phyloP scores from a whole-genome alignment of 495 filamentous ascomycete genomes.

The Tuber magnatum region DNA sequence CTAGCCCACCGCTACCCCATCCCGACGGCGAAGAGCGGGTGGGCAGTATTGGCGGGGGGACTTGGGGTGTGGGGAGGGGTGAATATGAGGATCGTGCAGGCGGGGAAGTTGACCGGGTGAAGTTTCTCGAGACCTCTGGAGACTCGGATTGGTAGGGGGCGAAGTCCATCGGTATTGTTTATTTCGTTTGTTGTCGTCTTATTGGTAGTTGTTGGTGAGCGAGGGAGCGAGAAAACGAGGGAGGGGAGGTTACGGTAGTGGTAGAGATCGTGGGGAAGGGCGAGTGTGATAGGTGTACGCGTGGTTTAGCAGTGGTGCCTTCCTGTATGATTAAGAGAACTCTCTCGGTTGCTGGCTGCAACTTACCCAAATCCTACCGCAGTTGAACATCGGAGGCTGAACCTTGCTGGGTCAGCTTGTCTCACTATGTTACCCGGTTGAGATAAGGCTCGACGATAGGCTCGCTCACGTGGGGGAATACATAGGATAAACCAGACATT shows the following conservation, averaged over 20 bases:
- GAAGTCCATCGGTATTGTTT: slow-evolving; percentile 64
- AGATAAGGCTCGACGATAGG: background rate
- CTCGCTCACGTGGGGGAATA: background rate
- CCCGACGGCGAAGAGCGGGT: slow-evolving; percentile 43
- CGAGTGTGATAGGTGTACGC: background rate
- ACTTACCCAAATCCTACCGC: background rate
- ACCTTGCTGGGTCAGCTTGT: background rate
- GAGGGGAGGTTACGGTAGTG: background rate
- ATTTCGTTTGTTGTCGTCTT: background rate
- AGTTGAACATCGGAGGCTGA: background rate
- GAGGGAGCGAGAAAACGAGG: too few species aligned
- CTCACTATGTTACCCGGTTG: background rate
- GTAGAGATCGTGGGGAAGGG: slow-evolving; percentile 6
- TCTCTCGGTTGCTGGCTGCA: background rate
- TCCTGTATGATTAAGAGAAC: background rate
- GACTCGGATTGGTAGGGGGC: slow-evolving; percentile 73
- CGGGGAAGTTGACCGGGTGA: slow-evolving; percentile 65
- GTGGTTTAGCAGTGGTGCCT: background rate
- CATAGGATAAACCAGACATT: background rate
- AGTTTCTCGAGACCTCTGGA: slow-evolving; percentile 43
- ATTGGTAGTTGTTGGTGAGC: slow-evolving; percentile 1
- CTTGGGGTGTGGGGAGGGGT: slow-evolving; percentile 38
- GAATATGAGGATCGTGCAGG: slow-evolving; percentile 48
- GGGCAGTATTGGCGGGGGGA: slow-evolving; percentile 42
- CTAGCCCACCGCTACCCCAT: slow-evolving; percentile 25